Evolutionary conservation across 2,329 filamentous ascomycete species (phyloP), one percentile per base, ranked within the genome.

Genomic region (Arthroderma sp.): DNA sequence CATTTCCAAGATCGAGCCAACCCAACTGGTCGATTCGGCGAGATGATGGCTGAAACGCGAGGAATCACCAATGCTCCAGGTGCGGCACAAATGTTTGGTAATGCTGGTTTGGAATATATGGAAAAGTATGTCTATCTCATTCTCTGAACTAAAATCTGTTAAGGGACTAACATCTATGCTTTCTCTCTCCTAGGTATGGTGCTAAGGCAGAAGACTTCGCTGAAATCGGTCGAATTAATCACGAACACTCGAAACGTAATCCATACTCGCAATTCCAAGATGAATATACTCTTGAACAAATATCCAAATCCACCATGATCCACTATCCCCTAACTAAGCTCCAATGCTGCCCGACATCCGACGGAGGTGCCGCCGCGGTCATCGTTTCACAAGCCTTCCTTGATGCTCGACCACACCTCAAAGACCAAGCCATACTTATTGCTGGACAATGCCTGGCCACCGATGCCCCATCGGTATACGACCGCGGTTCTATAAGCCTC

Each of bases 231-330:
- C 80, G 89, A 54, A 68, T 96, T 61, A 96, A 94, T 72, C 89
- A 96, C 66, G 80, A 80, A 51, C 91, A 98, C 74, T 88, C 82
- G 22, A 82, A 82, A 63, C 78, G 82, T 54, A 96, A 96, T 72
- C 89, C 89, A 6, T 98, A 98, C 73, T 89, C 86, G n/a, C 89
- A 96, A 66, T 96, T 98, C 73, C 83, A 82, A 58, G 78, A 93
- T 58, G 85, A 89, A 61, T 96, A 96, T 70, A 84, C 83, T 0
- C 77, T 82, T 36, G 84, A 94, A 30, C 81, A 96, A 66, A 73
- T 96, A 61, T 65, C 86, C 59, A 71, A 81, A 33, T 69, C 85
- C 0, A 72, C 85, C 48, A 83, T 79, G 74, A 85, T 96, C 64
- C 80, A 86, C 67, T 78, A 78, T 52, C 89, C 89, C 10, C 74